Evolutionary conservation across 306 rosid genomes (phyloP), one percentile per base, ranked within the genome.

Genomic region (Dalbergia cochinchinensis): DNA sequence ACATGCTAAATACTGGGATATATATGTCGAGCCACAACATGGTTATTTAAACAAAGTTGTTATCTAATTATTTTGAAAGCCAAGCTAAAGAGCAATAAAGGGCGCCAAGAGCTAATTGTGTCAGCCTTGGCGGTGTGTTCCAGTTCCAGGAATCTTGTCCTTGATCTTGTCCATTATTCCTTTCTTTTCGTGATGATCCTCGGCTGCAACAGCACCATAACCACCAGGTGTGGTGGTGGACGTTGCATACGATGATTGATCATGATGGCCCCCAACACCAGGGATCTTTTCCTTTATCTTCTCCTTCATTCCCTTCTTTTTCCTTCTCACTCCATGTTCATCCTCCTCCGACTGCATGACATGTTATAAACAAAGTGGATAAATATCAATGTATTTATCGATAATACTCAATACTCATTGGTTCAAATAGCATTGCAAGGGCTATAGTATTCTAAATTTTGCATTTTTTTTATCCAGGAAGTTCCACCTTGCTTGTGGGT

Each of bases 281-380:
- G 75, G 70, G 11, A 65, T 54, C 63, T 80, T 80, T 68, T 80
- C 74, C 51, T 73, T 63, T 41, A 80, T 44, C 58, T 71, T 63
- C 50, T 80, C 61, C 44, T 7, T 85, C 83, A 89, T 10, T 42
- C 90, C 90, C 91, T 87, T 87, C 89, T 85, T 89, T 74, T 59
- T 59, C 37, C 88, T 89, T 53, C 93, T 64, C 73, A 90, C 93
- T 11, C 93, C 92, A 14, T 42, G 75, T 26, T 88, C 90, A 65
- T 89, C 92, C 68, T 85, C 92, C 80, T 86, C 92, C 0, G 86
- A 82, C 90, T 86, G 44, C n/a, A 59, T n/a, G 18, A 4, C 63
- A 55, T 55, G 61, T 55, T 7, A 55, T 51, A 53, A 14, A 14
- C 59, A 53, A 53, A 11, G 7, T 48, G 16, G 6, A 48, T 48